Base-by-base conservation (phyloP, 1,139 yeast genomes). In the Yamadazyma jaroonii region DNA sequence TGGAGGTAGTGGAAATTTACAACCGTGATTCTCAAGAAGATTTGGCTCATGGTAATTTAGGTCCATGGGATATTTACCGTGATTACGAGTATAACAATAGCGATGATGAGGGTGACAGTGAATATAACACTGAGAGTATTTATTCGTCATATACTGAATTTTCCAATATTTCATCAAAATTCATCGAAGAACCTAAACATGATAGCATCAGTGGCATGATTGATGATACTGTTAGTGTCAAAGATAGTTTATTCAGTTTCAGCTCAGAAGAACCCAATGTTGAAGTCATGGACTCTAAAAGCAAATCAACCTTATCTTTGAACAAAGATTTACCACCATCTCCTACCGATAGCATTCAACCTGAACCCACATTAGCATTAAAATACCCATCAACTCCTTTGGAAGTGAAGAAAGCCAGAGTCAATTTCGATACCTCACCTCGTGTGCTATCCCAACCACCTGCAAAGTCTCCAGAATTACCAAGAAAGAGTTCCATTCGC, bases 171-270 rank as follows among this genome's bases (percentile, higher is more conserved):
- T 31, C 48, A 10, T 29, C 24, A 6, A 26, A 35, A 6, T 46
- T 39, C 32, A 33, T 47, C 9, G 49, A 47, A 6, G 23, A 20
- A 10, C 11, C 9, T 8, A 14, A 11, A 13, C 4, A 12, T 11
- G 23, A 24, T 9, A 11, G 7, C 8, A 12, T 15, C 10, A 39
- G 32, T 25, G 43, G 30, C 15, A 9, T 13, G 10, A 9, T 12
- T n/a, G 20, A 24, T 12, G 46, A 43, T 14, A 15, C 38, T 11
- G 25, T 40, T 4, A 47, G 50, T 36, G 42, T 47, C 9, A 39
- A 32, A 10, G 52, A 48, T 32, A 47, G 52, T 37, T 40, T 48
- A 25, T 48, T 48, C 36, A 42, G 48, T 30, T 35, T 25, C 9
- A 30, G 29, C 8, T 36, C 36, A 21, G 36, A 33, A 11, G 14